Evolutionary conservation across 1,284 basidiomycete species (phyloP).

Genomic region (Lentinus polychrous): DNA sequence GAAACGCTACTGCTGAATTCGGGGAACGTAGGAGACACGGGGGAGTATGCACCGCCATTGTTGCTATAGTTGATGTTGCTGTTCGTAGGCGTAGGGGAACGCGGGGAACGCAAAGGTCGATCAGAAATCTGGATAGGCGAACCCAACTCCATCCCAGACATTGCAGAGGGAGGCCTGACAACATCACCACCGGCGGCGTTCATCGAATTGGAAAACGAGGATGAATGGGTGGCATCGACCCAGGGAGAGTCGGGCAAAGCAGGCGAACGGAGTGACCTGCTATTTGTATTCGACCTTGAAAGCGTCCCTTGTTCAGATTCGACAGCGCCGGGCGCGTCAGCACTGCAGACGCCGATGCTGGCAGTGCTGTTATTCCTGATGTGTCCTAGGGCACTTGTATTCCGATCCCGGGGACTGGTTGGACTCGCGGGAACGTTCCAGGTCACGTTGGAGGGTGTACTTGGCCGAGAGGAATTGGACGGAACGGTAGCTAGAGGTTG

Average conservation of each 20-base stretch:
- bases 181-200: slow-evolving; percentile 11
- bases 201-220: slow-evolving; percentile 23
- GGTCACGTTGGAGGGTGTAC: slow-evolving; percentile 67
- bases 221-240: slow-evolving; percentile 27
- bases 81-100: slow-evolving; percentile 58
- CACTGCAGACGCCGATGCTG: slow-evolving; percentile 22
- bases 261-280: slow-evolving; percentile 45
- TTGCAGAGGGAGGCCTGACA: slow-evolving; percentile 37
- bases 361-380: slow-evolving; percentile 47
- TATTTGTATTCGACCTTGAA: slow-evolving; percentile 30
- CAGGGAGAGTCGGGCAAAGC: slow-evolving; percentile 52
- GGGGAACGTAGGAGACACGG: slow-evolving; percentile 44
- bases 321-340: slow-evolving; percentile 8
- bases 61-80: slow-evolving; percentile 4
- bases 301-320: slow-evolving; percentile 25
- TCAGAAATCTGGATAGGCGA: slow-evolving; percentile 37
- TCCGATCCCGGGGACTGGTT: slow-evolving; percentile 10
- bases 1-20: slow-evolving; percentile 25
- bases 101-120: slow-evolving; percentile 45
- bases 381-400: slow-evolving; percentile 34
- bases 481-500: slow-evolving; percentile 39
- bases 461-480: slow-evolving; percentile 45
- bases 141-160: slow-evolving; percentile 46
- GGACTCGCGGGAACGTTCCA: slow-evolving; percentile 33
- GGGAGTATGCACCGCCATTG: slow-evolving; percentile 31